Evolutionary conservation across 2,329 filamentous ascomycete genomes (phyloP).

Genomic region (Aspergillus sojae): DNA sequence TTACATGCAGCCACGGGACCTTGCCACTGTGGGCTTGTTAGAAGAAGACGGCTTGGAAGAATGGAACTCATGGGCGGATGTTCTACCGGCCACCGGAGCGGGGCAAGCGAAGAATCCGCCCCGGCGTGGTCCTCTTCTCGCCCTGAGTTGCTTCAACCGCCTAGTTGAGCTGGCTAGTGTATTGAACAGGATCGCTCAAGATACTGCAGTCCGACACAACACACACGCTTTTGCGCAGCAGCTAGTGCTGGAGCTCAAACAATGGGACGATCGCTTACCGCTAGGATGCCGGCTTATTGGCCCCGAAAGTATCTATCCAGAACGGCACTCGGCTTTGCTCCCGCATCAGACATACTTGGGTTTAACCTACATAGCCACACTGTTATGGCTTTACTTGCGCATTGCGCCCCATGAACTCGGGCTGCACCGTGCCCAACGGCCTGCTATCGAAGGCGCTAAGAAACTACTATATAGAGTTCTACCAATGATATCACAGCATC

Average conservation of each 20-base stretch:
- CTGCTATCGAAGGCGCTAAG: slow-evolving; percentile 38
- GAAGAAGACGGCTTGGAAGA: slow-evolving; percentile 71
- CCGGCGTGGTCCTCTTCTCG: slow-evolving; percentile 43
- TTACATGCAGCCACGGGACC: slow-evolving; percentile 51
- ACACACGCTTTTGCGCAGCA: slow-evolving; percentile 36
- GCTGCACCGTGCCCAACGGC: slow-evolving; percentile 34
- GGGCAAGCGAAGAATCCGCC: slow-evolving; percentile 32
- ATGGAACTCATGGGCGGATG: slow-evolving; percentile 71
- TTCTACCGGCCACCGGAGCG: slow-evolving; percentile 36
- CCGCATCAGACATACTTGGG: slow-evolving; percentile 45
- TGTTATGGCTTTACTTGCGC: slow-evolving; percentile 40
- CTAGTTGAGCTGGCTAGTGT: slow-evolving; percentile 47
- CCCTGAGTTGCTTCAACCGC: slow-evolving; percentile 57
- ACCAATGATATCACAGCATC: slow-evolving; percentile 39
- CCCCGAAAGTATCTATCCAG: slow-evolving; percentile 39
- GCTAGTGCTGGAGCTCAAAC: slow-evolving; percentile 38
- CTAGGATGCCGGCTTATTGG: slow-evolving; percentile 41
- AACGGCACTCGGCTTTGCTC: slow-evolving; percentile 39
- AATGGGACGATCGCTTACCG: slow-evolving; percentile 41
- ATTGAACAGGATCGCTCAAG: slow-evolving; percentile 39
- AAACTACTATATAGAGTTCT: slow-evolving; percentile 40
- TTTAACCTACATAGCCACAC: slow-evolving; percentile 39
- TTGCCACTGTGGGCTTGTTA: slow-evolving; percentile 53
- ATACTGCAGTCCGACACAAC: slow-evolving; percentile 32
- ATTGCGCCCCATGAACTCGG: slow-evolving; percentile 36